Evolutionary conservation across 129 eudicot species (phyloP).

Genomic region (Escallonia rubra): DNA sequence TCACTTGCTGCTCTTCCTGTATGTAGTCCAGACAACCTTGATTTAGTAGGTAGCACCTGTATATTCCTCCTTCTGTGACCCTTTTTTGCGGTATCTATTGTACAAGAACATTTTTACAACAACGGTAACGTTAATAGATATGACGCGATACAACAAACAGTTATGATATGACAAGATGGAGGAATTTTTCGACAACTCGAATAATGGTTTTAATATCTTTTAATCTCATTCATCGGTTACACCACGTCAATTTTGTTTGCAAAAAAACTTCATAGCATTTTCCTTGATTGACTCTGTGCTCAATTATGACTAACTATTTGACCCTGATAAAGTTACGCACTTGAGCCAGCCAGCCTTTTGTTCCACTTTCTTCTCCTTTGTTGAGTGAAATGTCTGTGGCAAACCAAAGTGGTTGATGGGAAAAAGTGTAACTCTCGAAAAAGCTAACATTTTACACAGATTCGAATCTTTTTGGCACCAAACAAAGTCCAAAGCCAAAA

Average conservation of each 20-base stretch:
- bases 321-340: constrained; percentile 5
- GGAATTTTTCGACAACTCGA: not conserved
- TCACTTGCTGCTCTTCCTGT: not conserved
- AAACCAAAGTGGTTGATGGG: constrained; percentile 8
- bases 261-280: not conserved
- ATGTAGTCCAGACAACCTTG: not conserved
- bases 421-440: constrained; percentile 17
- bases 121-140: too few species aligned
- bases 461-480: constrained; percentile 30
- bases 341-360: not conserved
- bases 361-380: not conserved
- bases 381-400: constrained; percentile 2
- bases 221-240: not conserved
- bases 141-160: too few species aligned
- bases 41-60: too few species aligned
- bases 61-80: too few species aligned
- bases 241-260: not conserved
- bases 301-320: not conserved
- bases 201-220: too few species aligned
- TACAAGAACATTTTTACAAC: too few species aligned
- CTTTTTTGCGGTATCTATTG: too few species aligned
- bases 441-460: constrained; percentile 25
- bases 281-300: not conserved
- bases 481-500: constrained; percentile 28
- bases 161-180: too few species aligned